Conservation (phyloP, 345 rosid genomes). For the Lagerstroemia speciosa region DNA sequence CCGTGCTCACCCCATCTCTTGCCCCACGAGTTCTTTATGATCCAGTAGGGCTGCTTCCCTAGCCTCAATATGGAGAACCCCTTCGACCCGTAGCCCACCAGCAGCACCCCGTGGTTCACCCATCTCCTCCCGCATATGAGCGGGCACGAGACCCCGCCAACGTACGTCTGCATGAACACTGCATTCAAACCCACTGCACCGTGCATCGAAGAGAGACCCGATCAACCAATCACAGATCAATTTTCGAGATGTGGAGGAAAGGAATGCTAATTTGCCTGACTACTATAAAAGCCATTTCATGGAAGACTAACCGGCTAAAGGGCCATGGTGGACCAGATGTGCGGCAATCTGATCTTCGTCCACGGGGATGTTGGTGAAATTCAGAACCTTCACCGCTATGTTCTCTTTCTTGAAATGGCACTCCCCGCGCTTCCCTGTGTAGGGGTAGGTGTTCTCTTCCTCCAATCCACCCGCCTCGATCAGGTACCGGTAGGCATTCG, state of each 20-base stretch:
- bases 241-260: too few relatives aligned
- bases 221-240: neutral
- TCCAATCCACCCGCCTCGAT: constrained; percentile 69
- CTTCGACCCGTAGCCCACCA: constrained; percentile 64
- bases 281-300: neutral
- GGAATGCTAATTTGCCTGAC: neutral
- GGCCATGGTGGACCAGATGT: constrained; percentile 65
- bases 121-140: constrained; percentile 62
- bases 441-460: constrained; percentile 65
- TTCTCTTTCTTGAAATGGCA: constrained; percentile 52
- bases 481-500: constrained; percentile 72
- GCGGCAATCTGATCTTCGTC: constrained; percentile 75
- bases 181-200: constrained; percentile 67
- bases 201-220: neutral
- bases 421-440: constrained; percentile 43
- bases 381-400: constrained; percentile 44
- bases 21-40: constrained; percentile 92
- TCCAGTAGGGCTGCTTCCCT: constrained; percentile 66
- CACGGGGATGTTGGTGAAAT: constrained; percentile 53
- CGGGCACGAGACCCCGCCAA: constrained; percentile 90
- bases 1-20: constrained; percentile 75
- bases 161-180: constrained; percentile 78
- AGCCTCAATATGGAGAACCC: constrained; percentile 73
- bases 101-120: constrained; percentile 71
- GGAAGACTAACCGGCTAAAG: constrained; percentile 35